A percentile compares a stretch with the other conserved stretches of the same genome.
These are phyloP conservation scores for Nymphaea thermarum DNA, from an alignment of 164 flowering plant species.

Conservation along the genomic window DNA sequence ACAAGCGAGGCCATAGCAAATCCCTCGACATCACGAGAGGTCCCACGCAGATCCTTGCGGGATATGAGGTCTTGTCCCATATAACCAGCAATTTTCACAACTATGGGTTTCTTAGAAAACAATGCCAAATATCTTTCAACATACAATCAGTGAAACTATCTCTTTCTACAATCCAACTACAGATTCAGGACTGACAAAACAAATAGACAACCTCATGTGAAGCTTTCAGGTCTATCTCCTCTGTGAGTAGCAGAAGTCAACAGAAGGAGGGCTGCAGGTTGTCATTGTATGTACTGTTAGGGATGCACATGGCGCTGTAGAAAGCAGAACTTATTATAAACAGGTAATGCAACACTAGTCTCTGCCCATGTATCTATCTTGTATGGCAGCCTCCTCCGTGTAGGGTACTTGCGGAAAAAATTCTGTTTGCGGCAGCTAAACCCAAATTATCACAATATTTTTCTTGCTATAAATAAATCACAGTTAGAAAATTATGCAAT, in stretches of 20 bases:
- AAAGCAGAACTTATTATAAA: not conserved
- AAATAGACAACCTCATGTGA: not conserved
- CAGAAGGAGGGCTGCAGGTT: not conserved
- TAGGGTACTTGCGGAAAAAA: too few species aligned
- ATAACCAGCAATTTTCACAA: not conserved
- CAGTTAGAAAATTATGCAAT: too few species aligned
- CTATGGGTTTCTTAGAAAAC: not conserved
- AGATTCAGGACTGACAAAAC: not conserved
- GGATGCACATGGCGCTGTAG: not conserved
- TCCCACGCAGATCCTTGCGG: not conserved
- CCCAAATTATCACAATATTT: too few species aligned
- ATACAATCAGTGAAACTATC: not conserved
- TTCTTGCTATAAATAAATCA: too few species aligned
- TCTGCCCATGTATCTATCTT: too few species aligned
- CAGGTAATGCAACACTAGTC: too few species aligned
- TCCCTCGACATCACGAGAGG: not conserved
- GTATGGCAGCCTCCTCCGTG: too few species aligned
- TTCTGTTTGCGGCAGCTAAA: too few species aligned
- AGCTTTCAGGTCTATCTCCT: not conserved
- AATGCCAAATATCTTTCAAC: not conserved
- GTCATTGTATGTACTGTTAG: not conserved
- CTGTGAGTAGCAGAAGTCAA: not conserved
- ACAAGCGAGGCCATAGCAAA: not conserved
- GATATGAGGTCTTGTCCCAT: not conserved
- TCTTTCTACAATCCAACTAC: not conserved